Percentiles rank a stretch among this genome's conserved stretches.
These are phyloP conservation scores for Cyclotella kingstonii DNA, from an alignment of 108 stramenopile species.

Conservation along the genomic window DNA sequence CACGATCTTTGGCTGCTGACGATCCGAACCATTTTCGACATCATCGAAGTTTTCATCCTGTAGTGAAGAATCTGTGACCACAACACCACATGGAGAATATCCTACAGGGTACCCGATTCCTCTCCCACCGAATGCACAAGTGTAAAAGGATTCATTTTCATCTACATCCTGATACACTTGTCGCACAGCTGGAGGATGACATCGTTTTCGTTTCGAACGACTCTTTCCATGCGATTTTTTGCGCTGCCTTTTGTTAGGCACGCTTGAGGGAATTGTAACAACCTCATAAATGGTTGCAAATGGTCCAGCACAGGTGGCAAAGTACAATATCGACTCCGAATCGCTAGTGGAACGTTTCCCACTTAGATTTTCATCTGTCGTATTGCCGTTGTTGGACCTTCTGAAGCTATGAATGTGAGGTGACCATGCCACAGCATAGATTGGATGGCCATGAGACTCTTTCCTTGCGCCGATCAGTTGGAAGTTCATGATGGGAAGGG, in stretches of 20 bases:
- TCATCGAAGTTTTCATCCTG: conserved; percentile 3
- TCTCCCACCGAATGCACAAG: conserved; percentile 70
- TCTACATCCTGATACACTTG: conserved; percentile 64
- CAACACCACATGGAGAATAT: conserved; percentile 15
- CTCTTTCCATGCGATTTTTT: too few species aligned
- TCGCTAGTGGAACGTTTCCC: too few species aligned
- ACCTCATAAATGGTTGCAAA: conserved; percentile 59
- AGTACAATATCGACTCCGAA: conserved; percentile 27
- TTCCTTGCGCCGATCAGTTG: conserved; percentile 24
- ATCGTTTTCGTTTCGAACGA: not conserved
- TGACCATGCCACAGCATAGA: conserved; percentile 62
- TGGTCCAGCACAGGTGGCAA: conserved; percentile 65
- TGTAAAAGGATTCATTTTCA: conserved; percentile 56
- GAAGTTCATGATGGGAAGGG: too few species aligned
- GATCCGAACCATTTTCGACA: not conserved
- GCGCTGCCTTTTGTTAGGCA: not conserved
- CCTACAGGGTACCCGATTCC: conserved; percentile 36
- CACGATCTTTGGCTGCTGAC: conserved; percentile 1
- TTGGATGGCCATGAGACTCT: conserved; percentile 52
- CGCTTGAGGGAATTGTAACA: not conserved
- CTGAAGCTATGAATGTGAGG: conserved; percentile 30
- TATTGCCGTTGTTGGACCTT: not conserved
- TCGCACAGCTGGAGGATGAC: conserved; percentile 7
- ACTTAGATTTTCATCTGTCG: conserved; percentile 5
- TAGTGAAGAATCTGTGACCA: not conserved